These are phyloP conservation scores for Pichia sp. DNA, from an alignment of 1,139 yeast species.

Conservation along the genomic window DNA sequence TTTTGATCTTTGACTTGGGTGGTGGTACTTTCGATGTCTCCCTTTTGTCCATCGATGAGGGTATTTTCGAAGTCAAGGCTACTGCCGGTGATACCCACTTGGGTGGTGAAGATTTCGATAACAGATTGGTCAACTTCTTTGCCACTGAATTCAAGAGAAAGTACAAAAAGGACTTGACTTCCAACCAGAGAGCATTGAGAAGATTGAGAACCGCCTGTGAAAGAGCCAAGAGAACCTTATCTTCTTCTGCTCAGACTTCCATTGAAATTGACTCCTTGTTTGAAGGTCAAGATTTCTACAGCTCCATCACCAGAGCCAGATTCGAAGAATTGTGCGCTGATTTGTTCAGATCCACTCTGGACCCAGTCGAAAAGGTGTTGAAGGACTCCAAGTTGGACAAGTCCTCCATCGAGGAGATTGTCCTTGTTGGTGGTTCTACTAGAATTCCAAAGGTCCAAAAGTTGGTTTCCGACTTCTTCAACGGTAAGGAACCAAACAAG, in stretches of 20 bases:
- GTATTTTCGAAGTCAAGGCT: conserved; percentile 94
- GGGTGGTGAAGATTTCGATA: conserved; percentile 96
- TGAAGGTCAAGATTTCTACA: conserved; percentile 96
- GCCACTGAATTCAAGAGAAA: conserved; percentile 82
- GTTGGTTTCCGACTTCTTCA: conserved; percentile 95
- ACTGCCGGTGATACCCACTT: conserved; percentile 98
- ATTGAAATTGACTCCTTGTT: conserved; percentile 94
- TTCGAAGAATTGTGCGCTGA: conserved; percentile 97
- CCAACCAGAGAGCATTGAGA: conserved; percentile 81
- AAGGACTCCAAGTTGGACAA: conserved; percentile 92
- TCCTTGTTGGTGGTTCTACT: conserved; percentile 99
- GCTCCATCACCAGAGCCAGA: conserved; percentile 98
- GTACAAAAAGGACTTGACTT: conserved; percentile 69
- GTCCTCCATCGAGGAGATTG: conserved; percentile 90
- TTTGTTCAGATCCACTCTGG: conserved; percentile 92
- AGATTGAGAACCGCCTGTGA: conserved; percentile 99
- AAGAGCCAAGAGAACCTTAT: conserved; percentile 98
- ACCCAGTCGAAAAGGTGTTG: conserved; percentile 97
- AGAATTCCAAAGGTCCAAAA: conserved; percentile 99
- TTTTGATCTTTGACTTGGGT: conserved; percentile 90
- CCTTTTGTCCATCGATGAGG: conserved; percentile 85
- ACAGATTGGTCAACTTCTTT: conserved; percentile 75
- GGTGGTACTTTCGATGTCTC: conserved; percentile 99
- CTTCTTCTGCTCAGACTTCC: conserved; percentile 94
- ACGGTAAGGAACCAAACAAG: conserved; percentile 73